Evolutionary conservation across 2,329 filamentous ascomycete genomes (phyloP).

Genomic region (Neoscytalidium dimidiatum): DNA sequence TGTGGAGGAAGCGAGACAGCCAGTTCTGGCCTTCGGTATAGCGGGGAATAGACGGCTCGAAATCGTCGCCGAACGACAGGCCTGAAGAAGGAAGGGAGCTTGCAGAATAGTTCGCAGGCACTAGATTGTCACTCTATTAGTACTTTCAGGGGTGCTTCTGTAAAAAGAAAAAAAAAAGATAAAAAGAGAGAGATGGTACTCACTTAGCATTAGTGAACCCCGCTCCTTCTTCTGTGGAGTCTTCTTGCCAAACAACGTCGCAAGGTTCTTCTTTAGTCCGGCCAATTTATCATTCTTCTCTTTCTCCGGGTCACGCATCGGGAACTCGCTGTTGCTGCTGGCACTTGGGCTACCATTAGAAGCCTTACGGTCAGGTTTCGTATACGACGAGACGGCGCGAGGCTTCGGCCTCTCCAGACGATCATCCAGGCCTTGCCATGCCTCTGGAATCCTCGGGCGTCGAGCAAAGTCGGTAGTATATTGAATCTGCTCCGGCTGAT

Average conservation of each 20-base stretch:
- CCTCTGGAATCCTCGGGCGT: constrained; percentile 30
- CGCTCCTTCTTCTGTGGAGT: constrained; percentile 41
- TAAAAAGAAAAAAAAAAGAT: no score
- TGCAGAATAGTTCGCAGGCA: constrained; percentile 26
- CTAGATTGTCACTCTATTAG: constrained; percentile 20
- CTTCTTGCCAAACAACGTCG: constrained; percentile 57
- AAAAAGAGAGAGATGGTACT: neutral
- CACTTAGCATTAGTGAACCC: constrained; percentile 36
- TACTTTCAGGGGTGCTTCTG: neutral
- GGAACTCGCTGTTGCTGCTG: constrained; percentile 43
- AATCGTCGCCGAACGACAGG: constrained; percentile 43
- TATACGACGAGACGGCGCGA: constrained; percentile 1
- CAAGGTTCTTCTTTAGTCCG: constrained; percentile 43
- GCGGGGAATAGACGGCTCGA: constrained; percentile 46
- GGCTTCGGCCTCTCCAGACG: constrained; percentile 29
- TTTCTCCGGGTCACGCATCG: constrained; percentile 35
- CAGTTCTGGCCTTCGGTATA: constrained; percentile 65
- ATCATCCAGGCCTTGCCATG: constrained; percentile 39
- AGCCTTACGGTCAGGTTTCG: constrained; percentile 27
- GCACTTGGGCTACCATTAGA: constrained; percentile 21
- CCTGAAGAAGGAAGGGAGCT: constrained; percentile 32
- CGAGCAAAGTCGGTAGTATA: constrained; percentile 21
- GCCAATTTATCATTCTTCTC: constrained; percentile 37
- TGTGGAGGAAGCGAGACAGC: constrained; percentile 84
- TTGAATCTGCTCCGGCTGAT: constrained; percentile 33